Conservation (phyloP, 495 filamentous ascomycete species). For the Penicillium crystallinum region DNA sequence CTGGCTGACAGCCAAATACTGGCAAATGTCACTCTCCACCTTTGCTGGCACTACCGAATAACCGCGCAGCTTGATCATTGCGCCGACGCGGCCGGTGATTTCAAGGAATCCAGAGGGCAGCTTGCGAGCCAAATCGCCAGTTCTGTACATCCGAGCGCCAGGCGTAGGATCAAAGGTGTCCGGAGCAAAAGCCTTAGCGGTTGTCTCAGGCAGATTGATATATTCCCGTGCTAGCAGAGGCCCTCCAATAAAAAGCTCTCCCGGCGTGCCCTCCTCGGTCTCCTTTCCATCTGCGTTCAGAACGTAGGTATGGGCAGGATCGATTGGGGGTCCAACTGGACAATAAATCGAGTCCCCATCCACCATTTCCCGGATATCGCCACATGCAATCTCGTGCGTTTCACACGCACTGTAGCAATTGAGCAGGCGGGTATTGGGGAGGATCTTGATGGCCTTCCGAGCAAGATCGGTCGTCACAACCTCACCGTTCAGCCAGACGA, state of each 20-base stretch:
- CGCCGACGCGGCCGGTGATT: conserved; percentile 73
- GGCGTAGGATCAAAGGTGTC: conserved; percentile 48
- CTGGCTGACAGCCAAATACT: conserved; percentile 53
- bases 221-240: conserved; percentile 75
- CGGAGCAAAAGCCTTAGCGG: conserved; percentile 60
- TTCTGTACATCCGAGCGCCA: conserved; percentile 65
- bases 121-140: conserved; percentile 76
- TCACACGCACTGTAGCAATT: conserved; percentile 71
- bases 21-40: conserved; percentile 61
- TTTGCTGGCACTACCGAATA: conserved; percentile 76
- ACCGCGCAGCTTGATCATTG: conserved; percentile 77
- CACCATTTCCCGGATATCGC: conserved; percentile 60
- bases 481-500: conserved; percentile 66
- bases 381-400: conserved; percentile 67
- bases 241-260: conserved; percentile 82
- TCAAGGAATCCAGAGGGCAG: conserved; percentile 65
- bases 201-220: conserved; percentile 76
- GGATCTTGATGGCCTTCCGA: conserved; percentile 51
- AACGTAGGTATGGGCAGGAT: conserved; percentile 55
- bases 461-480: conserved; percentile 65
- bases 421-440: conserved; percentile 58
- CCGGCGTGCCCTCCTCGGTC: conserved; percentile 59
- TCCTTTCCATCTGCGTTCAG: conserved; percentile 51
- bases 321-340: conserved; percentile 58
- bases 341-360: conserved; percentile 49